Conservation (phyloP, 495 filamentous ascomycete species). For the Lophiostoma macrostomum region DNA sequence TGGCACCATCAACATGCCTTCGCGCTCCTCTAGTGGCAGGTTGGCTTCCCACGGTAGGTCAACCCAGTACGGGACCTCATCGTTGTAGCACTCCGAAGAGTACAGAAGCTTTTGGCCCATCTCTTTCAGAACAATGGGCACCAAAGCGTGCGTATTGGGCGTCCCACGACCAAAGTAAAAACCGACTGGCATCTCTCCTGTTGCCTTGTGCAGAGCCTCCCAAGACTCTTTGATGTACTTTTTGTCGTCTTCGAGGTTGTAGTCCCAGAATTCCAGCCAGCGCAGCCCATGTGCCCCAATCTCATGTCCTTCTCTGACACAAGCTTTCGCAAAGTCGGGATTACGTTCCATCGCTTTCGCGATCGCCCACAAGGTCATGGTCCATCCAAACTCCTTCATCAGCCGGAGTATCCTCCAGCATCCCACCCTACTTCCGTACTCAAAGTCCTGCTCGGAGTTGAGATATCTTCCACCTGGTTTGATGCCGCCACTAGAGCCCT, state of each 20-base stretch:
- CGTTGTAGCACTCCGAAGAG: constrained; percentile 36
- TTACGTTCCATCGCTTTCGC: constrained; percentile 37
- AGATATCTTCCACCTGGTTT: constrained; percentile 34
- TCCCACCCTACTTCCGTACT: constrained; percentile 36
- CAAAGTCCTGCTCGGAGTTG: constrained; percentile 40
- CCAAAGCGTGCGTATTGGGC: constrained; percentile 33
- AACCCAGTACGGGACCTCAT: constrained; percentile 40
- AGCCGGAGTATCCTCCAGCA: constrained; percentile 37
- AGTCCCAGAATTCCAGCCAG: constrained; percentile 40
- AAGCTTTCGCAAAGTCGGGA: constrained; percentile 34
- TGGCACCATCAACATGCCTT: constrained; percentile 37
- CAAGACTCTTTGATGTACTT: constrained; percentile 37
- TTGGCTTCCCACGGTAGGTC: constrained; percentile 34
- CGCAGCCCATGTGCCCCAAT: constrained; percentile 37
- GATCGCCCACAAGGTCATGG: constrained; percentile 36
- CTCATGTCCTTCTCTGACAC: constrained; percentile 35
- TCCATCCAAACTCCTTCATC: constrained; percentile 39
- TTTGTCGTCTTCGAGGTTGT: constrained; percentile 32
- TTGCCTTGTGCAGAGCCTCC: constrained; percentile 31
- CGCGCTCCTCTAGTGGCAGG: constrained; percentile 30
- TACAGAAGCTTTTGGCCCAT: constrained; percentile 35
- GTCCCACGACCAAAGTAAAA: constrained; percentile 39
- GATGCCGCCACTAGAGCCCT: constrained; percentile 31
- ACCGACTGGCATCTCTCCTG: constrained; percentile 36
- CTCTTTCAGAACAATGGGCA: constrained; percentile 32